Evolutionary conservation across 371 early-diverging fungal genomes (phyloP).

Genomic region (Mucor lusitanicus): DNA sequence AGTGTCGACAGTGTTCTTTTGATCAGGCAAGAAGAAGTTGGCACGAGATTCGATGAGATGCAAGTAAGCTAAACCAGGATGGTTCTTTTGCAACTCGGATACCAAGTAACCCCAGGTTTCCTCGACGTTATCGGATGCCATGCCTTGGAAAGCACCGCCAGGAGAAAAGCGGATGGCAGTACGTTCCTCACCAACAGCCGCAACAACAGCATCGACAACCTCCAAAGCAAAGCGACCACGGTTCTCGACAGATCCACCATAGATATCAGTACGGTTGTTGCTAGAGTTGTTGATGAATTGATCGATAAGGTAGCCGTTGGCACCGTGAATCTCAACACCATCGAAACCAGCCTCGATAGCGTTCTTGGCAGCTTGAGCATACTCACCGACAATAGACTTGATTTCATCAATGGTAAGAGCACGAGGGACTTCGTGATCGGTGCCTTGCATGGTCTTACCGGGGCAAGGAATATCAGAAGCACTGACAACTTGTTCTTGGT

Average conservation of each 20-base stretch:
- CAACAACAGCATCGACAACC: conserved; percentile 50
- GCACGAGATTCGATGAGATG: conserved; percentile 35
- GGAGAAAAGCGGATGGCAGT: conserved; percentile 26
- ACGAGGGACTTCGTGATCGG: conserved; percentile 22
- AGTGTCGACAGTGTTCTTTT: conserved; percentile 6
- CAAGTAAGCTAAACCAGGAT: conserved; percentile 32
- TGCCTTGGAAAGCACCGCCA: conserved; percentile 17
- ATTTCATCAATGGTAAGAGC: conserved; percentile 70
- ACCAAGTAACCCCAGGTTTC: conserved; percentile 32
- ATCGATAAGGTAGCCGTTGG: conserved; percentile 66
- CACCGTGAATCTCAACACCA: conserved; percentile 71
- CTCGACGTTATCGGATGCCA: conserved; percentile 26
- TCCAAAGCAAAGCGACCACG: conserved; percentile 67
- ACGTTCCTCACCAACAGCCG: conserved; percentile 23
- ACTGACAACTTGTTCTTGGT: conserved; percentile 10
- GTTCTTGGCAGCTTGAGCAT: conserved; percentile 49
- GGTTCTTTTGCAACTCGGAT: conserved; percentile 15
- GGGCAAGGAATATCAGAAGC: conserved; percentile 1
- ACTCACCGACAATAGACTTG: conserved; percentile 51
- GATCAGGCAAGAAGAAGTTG: conserved; percentile 4
- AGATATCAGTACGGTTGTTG: conserved; percentile 58
- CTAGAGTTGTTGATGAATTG: conserved; percentile 52
- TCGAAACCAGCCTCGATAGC: conserved; percentile 58
- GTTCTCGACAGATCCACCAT: conserved; percentile 78
- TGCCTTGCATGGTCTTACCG: background rate